Base-by-base conservation (phyloP, 257 asterid genomes). In the Eustoma russellianum region DNA sequence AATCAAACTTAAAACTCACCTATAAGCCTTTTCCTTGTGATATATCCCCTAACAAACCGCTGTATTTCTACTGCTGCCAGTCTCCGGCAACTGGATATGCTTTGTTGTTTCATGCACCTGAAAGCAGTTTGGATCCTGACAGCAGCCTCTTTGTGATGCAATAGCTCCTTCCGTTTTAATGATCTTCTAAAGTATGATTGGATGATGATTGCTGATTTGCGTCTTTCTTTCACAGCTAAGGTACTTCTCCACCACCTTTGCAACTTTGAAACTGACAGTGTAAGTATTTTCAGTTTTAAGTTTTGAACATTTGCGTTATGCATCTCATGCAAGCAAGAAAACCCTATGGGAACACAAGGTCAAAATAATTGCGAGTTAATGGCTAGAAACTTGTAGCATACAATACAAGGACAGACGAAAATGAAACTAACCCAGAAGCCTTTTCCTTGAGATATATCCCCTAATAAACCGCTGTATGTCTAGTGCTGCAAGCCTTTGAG, bases 231-330 rank as follows among this genome's bases (percentile, higher is more conserved):
- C 38, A 46, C 55, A 38, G 52, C 74, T 16, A 80, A 68, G 61
- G 73, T 72, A 33, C 56, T 53, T 70, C 90, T 83, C 96, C 98
- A 83, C 91, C 86, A 80, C 72, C 85, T 82, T 70, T 86, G 98
- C 79, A 91, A 68, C 78, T 80, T 86, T 64, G 75, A 33, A 41
- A 78, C 79, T 56, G 85, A 77, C 60, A 65, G 74, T 46, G 71
- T 43, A 56, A 73, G 40, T 62, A 78, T 71, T 55, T 66, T 67
- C 69, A 80, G 40, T 77, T 79, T 82, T 70, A 49, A 76, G 59
- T 74, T 69, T 7, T 62, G 60, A 61, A 52, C 35, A 17, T 53
- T 35, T 52, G 69, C 12, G 59, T 41, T 57, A 43, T 64, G 65
- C 64, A 62, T 48, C 48, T 60, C 66, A 13, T 34, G 59, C 69